These are phyloP conservation scores for Lonicera japonica DNA, from an alignment of 129 eudicot species.

Conservation along the genomic window DNA sequence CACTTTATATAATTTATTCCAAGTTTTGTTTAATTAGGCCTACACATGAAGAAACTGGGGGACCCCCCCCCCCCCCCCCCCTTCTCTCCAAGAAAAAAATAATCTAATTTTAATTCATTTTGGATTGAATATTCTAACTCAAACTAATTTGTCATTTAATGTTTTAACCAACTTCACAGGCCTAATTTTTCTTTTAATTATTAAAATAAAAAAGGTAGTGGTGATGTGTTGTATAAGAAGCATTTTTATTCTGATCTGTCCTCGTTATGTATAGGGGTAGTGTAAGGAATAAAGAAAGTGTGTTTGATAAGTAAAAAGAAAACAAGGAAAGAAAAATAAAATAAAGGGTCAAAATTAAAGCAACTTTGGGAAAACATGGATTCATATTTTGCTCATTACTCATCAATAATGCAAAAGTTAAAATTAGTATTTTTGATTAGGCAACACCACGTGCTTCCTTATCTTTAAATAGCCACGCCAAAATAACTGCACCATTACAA, in stretches of 20 bases:
- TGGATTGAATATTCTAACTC: no score
- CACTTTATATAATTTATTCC: no score
- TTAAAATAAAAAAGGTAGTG: conserved; percentile 7
- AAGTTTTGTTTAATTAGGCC: no score
- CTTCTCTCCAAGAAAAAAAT: no score
- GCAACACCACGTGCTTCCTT: conserved; percentile 15
- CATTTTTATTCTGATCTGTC: conserved; percentile 10
- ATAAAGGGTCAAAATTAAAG: conserved; percentile 11
- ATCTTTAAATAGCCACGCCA: neutral
- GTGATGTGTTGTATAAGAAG: conserved; percentile 4
- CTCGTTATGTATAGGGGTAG: conserved; percentile 24
- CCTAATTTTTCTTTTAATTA: neutral
- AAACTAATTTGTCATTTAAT: conserved; percentile 7
- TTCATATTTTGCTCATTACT: conserved; percentile 14
- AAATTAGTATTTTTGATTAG: neutral
- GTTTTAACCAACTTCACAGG: conserved; percentile 16
- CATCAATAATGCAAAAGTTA: neutral
- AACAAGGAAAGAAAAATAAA: conserved; percentile 15
- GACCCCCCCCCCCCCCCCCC: no score
- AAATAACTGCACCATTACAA: conserved; percentile 3
- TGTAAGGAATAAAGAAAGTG: conserved; percentile 15
- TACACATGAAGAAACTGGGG: no score
- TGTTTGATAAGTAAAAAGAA: conserved; percentile 20
- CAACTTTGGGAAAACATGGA: conserved; percentile 26
- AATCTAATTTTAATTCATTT: no score